phyloP scores from a whole-genome alignment of 169 alveolate species.

The Prorocentrum cordatum region DNA sequence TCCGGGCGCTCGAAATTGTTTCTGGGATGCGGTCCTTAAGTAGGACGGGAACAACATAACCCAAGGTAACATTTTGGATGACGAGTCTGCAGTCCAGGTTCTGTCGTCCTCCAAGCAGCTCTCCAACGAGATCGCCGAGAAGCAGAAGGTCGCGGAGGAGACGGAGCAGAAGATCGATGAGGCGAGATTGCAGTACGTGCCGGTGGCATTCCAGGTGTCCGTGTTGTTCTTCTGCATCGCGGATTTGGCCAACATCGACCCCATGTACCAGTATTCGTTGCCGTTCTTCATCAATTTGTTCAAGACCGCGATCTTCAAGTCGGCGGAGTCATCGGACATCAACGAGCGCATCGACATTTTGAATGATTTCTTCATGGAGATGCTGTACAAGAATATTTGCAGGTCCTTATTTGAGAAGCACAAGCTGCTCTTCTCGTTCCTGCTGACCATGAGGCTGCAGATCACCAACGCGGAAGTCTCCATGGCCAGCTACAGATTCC shows the following conservation, averaged over 20 bases:
- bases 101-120: slow-evolving; percentile 82
- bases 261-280: slow-evolving; percentile 89
- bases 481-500: slow-evolving; percentile 78
- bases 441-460: slow-evolving; percentile 84
- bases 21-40: too few relatives aligned
- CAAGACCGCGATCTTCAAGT: slow-evolving; percentile 78
- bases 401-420: slow-evolving; percentile 86
- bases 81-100: slow-evolving; percentile 84
- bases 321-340: slow-evolving; percentile 74
- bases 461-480: slow-evolving; percentile 78
- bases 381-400: slow-evolving; percentile 86
- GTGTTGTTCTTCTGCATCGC: slow-evolving; percentile 85
- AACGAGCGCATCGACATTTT: slow-evolving; percentile 80
- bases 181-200: slow-evolving; percentile 87
- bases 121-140: slow-evolving; percentile 84
- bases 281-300: slow-evolving; percentile 86
- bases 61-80: slow-evolving; percentile 83
- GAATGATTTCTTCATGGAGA: slow-evolving; percentile 79
- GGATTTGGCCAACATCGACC: slow-evolving; percentile 85
- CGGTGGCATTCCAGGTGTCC: slow-evolving; percentile 87
- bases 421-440: slow-evolving; percentile 83
- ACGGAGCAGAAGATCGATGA: slow-evolving; percentile 83
- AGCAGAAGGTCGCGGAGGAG: slow-evolving; percentile 77
- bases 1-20: too few relatives aligned
- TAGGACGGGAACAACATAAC: too few relatives aligned